A percentile compares a stretch with the other conserved stretches of the same genome.
Conservation (phyloP, 768 basidiomycete genomes). For the Auricularia auricula-judae region DNA sequence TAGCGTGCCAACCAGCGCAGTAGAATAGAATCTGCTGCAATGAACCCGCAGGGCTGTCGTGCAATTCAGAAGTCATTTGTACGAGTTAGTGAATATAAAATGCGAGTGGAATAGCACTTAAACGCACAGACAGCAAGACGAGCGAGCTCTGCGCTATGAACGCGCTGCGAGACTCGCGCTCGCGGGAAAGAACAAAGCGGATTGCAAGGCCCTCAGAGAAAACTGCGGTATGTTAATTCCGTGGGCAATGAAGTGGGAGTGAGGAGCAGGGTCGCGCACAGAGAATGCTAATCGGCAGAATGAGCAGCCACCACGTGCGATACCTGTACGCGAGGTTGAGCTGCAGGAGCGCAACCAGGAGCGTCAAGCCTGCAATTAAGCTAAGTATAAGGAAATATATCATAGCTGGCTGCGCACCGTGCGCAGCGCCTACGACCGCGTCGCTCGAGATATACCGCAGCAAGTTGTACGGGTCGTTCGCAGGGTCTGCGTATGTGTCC, state of each 20-base stretch:
- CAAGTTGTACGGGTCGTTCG: conserved; percentile 41
- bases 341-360: conserved; percentile 33
- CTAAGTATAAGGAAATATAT: background rate
- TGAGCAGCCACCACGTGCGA: conserved; percentile 47
- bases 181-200: conserved; percentile 42
- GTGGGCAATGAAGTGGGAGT: background rate
- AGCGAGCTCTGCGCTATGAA: conserved; percentile 50
- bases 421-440: conserved; percentile 38
- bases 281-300: conserved; percentile 48
- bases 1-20: conserved; percentile 48
- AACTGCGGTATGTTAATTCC: conserved; percentile 21
- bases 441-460: conserved; percentile 49
- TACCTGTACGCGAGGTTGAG: conserved; percentile 30
- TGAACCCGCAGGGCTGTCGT: conserved; percentile 59
- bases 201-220: conserved; percentile 45
- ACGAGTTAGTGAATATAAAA: background rate
- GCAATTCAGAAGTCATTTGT: background rate
- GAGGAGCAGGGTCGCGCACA: conserved; percentile 11
- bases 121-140: conserved; percentile 44
- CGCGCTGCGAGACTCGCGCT: conserved; percentile 40
- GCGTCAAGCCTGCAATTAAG: conserved; percentile 21
- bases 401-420: conserved; percentile 14
- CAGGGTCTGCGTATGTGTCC: conserved; percentile 25
- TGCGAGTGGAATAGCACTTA: background rate
- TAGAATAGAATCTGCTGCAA: conserved; percentile 58